Base-by-base conservation (phyloP, 2,329 filamentous ascomycete species). In the Cadophora sp. region DNA sequence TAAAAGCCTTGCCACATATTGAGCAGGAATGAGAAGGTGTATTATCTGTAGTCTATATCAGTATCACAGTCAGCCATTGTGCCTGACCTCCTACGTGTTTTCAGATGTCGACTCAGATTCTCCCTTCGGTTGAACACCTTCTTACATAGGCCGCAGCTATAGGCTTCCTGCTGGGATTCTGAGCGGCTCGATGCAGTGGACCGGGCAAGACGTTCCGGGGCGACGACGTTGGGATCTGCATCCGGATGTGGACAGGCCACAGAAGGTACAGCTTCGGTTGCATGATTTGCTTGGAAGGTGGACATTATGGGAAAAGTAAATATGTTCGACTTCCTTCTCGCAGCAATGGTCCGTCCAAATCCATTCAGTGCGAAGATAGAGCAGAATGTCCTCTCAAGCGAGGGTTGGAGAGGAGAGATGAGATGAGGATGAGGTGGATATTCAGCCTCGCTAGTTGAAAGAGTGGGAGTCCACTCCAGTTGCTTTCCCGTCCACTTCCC, bases 1-100 rank as follows among this genome's bases (percentile, higher is more conserved):
- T 74, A 43, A 75, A 75, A 1, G 68, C 71, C 59, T 74, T 75
- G 12, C 69, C 67, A 34, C 74, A 75, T 65, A 72, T 73, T 50
- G 60, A 50, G 56, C 74, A 75, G 22, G 64, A 65, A 64, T 74
- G 73, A 19, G 72, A 69, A 59, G 55, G 37, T 29, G 29, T 22
- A 19, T 34, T n/a, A 26, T 37, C 34, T 31, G 19, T n/a, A 43
- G 6, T 12, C 27, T 19, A 16, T n/a, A 26, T 48, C 24, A 27
- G 53, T 68, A 69, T 11, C 12, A 16, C 7, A 16, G 14, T 16
- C 8, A 16, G 14, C 6, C 37, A 40, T 12, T 3, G 37, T 11
- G 3, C 14, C 12, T 9, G 37, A 40, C 8, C 6, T 40, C 37
- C 19, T 69, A 73, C 71, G 72, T 31, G 72, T 71, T 65, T 73